Evolutionary conservation across 2,329 filamentous ascomycete genomes (phyloP), one percentile per base, ranked within the genome.

Genomic region (Aspergillus fumigatus): DNA sequence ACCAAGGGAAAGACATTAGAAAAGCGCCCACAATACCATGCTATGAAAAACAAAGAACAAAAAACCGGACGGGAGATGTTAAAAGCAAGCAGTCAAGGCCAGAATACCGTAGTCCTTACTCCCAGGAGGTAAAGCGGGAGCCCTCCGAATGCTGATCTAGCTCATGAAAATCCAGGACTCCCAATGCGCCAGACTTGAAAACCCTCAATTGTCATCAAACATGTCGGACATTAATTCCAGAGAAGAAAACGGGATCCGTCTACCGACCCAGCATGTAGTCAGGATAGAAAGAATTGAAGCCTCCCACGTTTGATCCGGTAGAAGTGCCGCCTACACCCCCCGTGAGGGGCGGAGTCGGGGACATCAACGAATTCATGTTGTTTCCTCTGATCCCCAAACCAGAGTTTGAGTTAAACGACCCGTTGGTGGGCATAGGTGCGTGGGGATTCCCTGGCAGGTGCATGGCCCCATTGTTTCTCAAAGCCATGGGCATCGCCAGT

Each of bases 181-280:
- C 67, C 64, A 71, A 68, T 73, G 69, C 74, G 73, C 73, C 73
- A 68, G 67, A 69, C 70, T 72, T 47, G 43, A 47, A 47, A 47
- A 21, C 43, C 65, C 68, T 70, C 68, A 71, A 64, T 69, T 67
- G 64, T 73, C 71, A 70, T 73, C 65, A 75, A 75, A 73, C 73
- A 74, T 75, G 71, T 68, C 72, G 70, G 71, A 71, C 72, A 73
- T 75, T 67, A 74, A 66, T 62, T 66, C 62, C 58, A 55, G 55
- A 61, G 55, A 65, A 62, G 62, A 62, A 58, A 64, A 65, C 57
- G 57, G 61, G 58, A 25, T 58, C 54, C 50, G 50, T 60, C 71
- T 69, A 79, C 58, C 76, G 74, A 61, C 77, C 77, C 70, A 78
- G 75, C 77, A 79, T 78, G 67, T 78, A 78, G 65, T 78, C 77